Evolutionary conservation across 2,329 filamentous ascomycete species (phyloP), one percentile per base, ranked within the genome.

Genomic region (Sarocladium oryzae): DNA sequence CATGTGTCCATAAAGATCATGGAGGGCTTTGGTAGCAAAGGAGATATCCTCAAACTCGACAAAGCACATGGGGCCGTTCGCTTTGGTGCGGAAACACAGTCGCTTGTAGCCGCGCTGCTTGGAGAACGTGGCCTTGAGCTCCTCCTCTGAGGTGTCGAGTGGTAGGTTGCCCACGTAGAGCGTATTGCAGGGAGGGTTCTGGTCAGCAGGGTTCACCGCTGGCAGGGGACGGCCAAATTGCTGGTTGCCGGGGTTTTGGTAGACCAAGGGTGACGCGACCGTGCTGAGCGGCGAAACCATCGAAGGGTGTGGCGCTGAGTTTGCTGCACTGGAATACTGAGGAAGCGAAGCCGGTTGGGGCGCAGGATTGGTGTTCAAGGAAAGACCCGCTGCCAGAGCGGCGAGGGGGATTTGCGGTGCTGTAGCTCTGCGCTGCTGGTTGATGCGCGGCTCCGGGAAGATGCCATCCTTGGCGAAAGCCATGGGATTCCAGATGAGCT

Each of bases 91-190:
- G 75, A 96, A 96, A 64, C 90, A 96, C 7, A 99, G 82, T 24
- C 93, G 81, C 71, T 95, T 97, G 73, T 96, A 99, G 3, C 93
- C 93, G 45, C 91, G 85, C 66, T 95, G 89, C 69, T 91, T 92
- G 23, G 86, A 90, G 64, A 99, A 99, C 63, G 96, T 79, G 20
- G 86, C 82, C 69, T 97, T 97, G 52, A 99, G 79, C 66, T 97
- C 93, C 63, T 97, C 92, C 63, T 99, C 93, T 0, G 88, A 92
- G 0, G 91, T 95, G 63, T 96, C 88, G 52, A 91, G 82, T 0
- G 92, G 93, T 38, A 99, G 74, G 61, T 99, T 97, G n/a, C 93
- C 92, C 18, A 99, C 92, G 62, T 99, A 97, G 6, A 99, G 77
- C 0, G 93, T 99, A 64, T 99, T 97, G 77, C 93, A 97, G 0